A percentile compares a stretch with the other conserved stretches of the same genome.
Evolutionary conservation across 1,284 basidiomycete species (phyloP).

Genomic region (Apiotrichum sp.): DNA sequence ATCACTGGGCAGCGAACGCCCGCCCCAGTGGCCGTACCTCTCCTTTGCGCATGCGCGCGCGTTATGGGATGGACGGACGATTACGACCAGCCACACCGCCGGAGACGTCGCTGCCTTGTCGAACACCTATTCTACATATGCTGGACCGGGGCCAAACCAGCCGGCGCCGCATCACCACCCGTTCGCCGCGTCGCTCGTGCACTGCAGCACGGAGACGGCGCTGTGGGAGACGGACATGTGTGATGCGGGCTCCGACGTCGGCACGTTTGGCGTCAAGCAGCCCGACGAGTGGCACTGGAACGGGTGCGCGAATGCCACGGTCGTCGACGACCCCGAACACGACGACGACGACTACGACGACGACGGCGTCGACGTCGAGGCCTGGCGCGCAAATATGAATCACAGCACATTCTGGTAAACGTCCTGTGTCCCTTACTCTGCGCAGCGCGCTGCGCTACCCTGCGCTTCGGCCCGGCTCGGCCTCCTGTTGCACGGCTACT

Average conservation of each 20-base stretch:
- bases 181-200: not conserved
- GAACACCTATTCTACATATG: too few relatives aligned
- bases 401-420: not conserved
- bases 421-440: not conserved
- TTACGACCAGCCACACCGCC: not conserved
- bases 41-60: too few relatives aligned
- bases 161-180: not conserved
- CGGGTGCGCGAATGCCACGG: not conserved
- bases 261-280: not conserved
- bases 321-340: not conserved
- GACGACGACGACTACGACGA: not conserved
- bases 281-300: not conserved
- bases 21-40: too few relatives aligned
- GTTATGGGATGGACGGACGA: too few relatives aligned
- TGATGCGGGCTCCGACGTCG: not conserved
- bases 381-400: constrained; percentile 1
- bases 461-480: too few relatives aligned
- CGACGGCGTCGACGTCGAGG: not conserved
- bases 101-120: not conserved
- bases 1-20: too few relatives aligned
- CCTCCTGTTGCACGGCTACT: too few relatives aligned
- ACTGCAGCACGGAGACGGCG: not conserved
- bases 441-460: too few relatives aligned
- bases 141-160: too few relatives aligned
- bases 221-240: not conserved